A percentile compares a stretch with the other conserved stretches of the same genome.
phyloP scores from a whole-genome alignment of 495 filamentous ascomycete species.

The Pseudomonodictys pantanalensis region DNA sequence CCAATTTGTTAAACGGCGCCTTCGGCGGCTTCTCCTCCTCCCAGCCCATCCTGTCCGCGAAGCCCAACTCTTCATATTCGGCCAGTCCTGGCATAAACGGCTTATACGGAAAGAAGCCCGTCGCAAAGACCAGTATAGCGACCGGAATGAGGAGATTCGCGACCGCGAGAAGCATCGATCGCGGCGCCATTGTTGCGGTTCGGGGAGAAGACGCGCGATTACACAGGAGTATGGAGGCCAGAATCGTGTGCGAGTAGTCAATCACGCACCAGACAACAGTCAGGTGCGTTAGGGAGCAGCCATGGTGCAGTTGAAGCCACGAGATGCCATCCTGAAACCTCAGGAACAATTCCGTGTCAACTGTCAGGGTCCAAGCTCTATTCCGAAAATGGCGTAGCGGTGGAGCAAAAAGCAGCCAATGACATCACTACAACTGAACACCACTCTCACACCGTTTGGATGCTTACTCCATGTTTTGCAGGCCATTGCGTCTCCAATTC shows the following conservation, averaged over 20 bases:
- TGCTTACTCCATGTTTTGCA: neutral
- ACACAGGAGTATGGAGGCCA: neutral
- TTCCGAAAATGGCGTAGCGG: constrained; percentile 2
- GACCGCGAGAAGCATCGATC: constrained; percentile 21
- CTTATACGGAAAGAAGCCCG: constrained; percentile 97
- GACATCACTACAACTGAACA: constrained; percentile 13
- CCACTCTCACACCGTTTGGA: neutral
- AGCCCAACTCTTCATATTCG: constrained; percentile 44
- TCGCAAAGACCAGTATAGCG: constrained; percentile 77
- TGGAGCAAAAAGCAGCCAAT: constrained; percentile 12
- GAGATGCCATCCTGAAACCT: neutral
- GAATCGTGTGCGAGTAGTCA: too few species aligned
- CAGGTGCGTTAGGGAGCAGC: neutral
- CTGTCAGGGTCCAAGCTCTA: constrained; percentile 20
- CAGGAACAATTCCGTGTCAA: neutral
- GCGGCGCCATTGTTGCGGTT: constrained; percentile 11
- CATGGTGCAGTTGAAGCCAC: neutral
- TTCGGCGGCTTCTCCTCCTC: constrained; percentile 44
- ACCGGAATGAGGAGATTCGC: constrained; percentile 76
- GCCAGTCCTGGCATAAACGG: constrained; percentile 84
- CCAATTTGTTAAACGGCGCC: constrained; percentile 77
- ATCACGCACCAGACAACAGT: too few species aligned
- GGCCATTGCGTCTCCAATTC: too few species aligned
- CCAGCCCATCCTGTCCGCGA: constrained; percentile 10
- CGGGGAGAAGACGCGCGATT: neutral